Base-by-base conservation (phyloP, 2,329 filamentous ascomycete genomes). In the Canariomyces notabilis region DNA sequence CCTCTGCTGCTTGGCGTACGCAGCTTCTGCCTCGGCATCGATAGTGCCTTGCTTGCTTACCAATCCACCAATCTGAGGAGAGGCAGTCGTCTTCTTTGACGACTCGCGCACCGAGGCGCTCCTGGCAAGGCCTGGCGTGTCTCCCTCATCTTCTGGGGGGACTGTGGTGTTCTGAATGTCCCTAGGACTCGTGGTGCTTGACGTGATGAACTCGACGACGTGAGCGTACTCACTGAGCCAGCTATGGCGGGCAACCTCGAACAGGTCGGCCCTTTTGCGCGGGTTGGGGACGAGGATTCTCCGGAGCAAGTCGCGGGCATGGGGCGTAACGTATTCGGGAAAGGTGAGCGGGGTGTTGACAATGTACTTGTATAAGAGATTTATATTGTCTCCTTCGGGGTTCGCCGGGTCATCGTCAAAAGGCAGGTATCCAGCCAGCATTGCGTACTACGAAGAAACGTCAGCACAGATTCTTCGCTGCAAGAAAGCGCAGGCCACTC, bases 351-450 rank as follows among this genome's bases (percentile, higher is more conserved):
- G 90, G 1, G 93, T 98, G 45, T 89, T 94, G 49, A 96, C 91
- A 59, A 98, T 98, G 69, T 98, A 98, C 71, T 97, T 97, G 77
- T 98, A 98, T 21, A 98, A 75, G 9, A 98, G 77, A 65, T 98
- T 98, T 72, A 98, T 98, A 64, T 98, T 98, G 66, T 98, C 93
- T 56, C 93, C 93, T 68, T 98, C 93, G 2, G 93, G 93, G 63
- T 98, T 98, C 37, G 90, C 93, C 53, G 93, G 93, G 61, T 98
- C 93, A 64, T 98, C 93, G 60, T 98, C 93, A 61, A 98, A 98
- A 3, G 93, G 93, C 11, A 98, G 76, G 66, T 98, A 98, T 35
- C 93, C 93, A 32, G 93, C 93, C 59, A 98, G 76, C 93, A 98
- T 98, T 48, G 93, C 93, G 66, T 98, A 98, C 90, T 97, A 11